Percentiles rank a stretch among this genome's conserved stretches.
Evolutionary conservation across 1,139 yeast genomes (phyloP).

Genomic region (Lodderomyces theae): DNA sequence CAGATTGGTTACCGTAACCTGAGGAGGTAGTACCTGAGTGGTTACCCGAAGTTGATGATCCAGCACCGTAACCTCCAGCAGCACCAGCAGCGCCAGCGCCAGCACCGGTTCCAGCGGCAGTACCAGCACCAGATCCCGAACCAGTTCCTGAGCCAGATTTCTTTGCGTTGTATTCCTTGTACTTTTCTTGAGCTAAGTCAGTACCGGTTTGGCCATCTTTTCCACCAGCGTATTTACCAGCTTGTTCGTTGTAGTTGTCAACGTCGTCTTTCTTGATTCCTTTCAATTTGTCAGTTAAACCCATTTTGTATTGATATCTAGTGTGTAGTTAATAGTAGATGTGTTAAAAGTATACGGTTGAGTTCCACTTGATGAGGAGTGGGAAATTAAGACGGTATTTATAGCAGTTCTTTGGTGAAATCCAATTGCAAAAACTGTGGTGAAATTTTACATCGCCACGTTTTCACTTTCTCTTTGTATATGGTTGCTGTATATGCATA

Average conservation of each 20-base stretch:
- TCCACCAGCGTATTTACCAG: slow-evolving; percentile 13
- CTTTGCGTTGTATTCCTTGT: slow-evolving; percentile 8
- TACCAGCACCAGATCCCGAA: slow-evolving; percentile 6
- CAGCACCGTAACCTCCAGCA: slow-evolving; percentile 9
- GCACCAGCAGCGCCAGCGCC: slow-evolving; percentile 6
- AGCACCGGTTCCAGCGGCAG: slow-evolving; percentile 7
- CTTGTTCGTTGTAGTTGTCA: slow-evolving; percentile 12
- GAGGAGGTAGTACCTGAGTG: slow-evolving; percentile 3
- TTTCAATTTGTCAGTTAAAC: slow-evolving; percentile 14
- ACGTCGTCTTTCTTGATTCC: slow-evolving; percentile 12
- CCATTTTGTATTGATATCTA: slow-evolving; percentile 12
- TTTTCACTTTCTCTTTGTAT: too few relatives aligned
- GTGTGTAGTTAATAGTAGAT: too few relatives aligned
- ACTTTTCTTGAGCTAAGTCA: slow-evolving; percentile 14
- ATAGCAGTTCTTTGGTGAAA: neutral
- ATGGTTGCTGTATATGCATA: neutral
- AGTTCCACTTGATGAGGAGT: too few relatives aligned
- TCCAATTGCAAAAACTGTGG: neutral
- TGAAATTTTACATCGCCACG: neutral
- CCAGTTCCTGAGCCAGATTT: slow-evolving; percentile 7
- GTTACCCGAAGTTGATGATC: slow-evolving; percentile 7
- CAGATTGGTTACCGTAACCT: slow-evolving; percentile 6
- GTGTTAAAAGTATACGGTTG: too few relatives aligned
- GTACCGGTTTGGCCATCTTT: slow-evolving; percentile 15
- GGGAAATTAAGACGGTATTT: slow-evolving; percentile 1